A percentile compares a stretch with the other conserved stretches of the same genome.
Evolutionary conservation across 2,329 filamentous ascomycete species (phyloP).

Genomic region (Apiospora hydei): DNA sequence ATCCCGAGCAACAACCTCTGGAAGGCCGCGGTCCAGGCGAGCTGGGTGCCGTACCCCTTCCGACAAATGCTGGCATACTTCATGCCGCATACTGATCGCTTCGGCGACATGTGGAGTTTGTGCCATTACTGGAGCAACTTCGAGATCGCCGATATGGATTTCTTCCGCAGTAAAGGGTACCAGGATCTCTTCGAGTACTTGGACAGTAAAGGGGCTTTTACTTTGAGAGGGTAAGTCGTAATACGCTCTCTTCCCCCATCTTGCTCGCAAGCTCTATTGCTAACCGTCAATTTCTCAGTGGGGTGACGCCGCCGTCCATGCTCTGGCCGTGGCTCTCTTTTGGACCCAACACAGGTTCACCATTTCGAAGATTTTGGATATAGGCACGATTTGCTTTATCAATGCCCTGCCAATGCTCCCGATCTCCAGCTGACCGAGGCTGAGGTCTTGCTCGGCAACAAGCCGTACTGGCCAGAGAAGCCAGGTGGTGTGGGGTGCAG

Average conservation of each 20-base stretch:
- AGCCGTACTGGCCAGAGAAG: slow-evolving; percentile 39
- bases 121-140: slow-evolving; percentile 59
- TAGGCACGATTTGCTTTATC: slow-evolving; percentile 45
- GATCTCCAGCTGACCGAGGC: slow-evolving; percentile 46
- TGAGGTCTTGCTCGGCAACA: slow-evolving; percentile 37
- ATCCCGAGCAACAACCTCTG: slow-evolving; percentile 47
- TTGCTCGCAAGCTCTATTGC: not conserved
- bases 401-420: slow-evolving; percentile 46
- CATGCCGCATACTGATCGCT: slow-evolving; percentile 46
- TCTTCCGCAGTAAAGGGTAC: slow-evolving; percentile 50
- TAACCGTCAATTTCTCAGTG: slow-evolving; percentile 38
- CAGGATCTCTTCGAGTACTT: slow-evolving; percentile 50
- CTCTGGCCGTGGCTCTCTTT: slow-evolving; percentile 51
- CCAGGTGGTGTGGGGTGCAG: slow-evolving; percentile 50
- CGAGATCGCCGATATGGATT: slow-evolving; percentile 55
- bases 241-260: not conserved
- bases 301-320: slow-evolving; percentile 54
- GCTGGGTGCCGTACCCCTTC: slow-evolving; percentile 51
- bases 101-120: slow-evolving; percentile 51
- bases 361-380: slow-evolving; percentile 55
- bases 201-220: slow-evolving; percentile 53
- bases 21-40: slow-evolving; percentile 49
- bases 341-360: slow-evolving; percentile 48
- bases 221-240: slow-evolving; percentile 47
- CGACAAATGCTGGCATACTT: slow-evolving; percentile 44